Percentiles rank a stretch among this genome's conserved stretches.
Evolutionary conservation across 495 filamentous ascomycete genomes (phyloP).

Genomic region (Lasiosphaeria hispida): DNA sequence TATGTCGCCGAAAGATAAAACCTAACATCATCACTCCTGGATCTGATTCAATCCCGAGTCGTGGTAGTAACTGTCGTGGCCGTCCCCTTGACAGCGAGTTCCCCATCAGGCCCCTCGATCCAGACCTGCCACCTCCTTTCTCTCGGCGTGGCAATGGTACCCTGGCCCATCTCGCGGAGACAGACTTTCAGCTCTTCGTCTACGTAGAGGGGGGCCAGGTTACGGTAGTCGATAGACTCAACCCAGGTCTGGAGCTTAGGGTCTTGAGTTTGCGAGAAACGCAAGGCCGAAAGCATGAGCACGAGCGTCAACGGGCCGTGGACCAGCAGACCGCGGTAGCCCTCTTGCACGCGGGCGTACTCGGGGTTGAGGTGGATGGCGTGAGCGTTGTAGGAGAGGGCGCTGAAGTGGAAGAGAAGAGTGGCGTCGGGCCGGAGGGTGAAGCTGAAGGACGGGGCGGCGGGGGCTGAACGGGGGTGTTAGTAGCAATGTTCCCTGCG

Average conservation of each 20-base stretch:
- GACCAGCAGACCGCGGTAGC: constrained; percentile 70
- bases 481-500: background rate
- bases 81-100: constrained; percentile 58
- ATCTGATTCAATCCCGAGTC: no score
- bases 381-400: constrained; percentile 83
- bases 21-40: no score
- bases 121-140: constrained; percentile 57
- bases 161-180: constrained; percentile 33
- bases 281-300: constrained; percentile 66
- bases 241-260: no score
- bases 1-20: no score
- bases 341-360: constrained; percentile 69
- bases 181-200: constrained; percentile 64
- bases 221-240: constrained; percentile 67
- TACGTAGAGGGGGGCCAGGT: constrained; percentile 77
- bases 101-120: constrained; percentile 60
- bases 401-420: constrained; percentile 81
- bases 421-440: constrained; percentile 58
- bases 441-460: constrained; percentile 56
- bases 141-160: constrained; percentile 6
- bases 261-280: constrained; percentile 12
- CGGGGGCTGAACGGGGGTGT: constrained; percentile 15
- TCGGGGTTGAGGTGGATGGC: constrained; percentile 75
- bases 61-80: constrained; percentile 12
- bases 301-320: constrained; percentile 83